phyloP scores from a whole-genome alignment of 257 asterid genomes.

The Solanum lycopersicoides region DNA sequence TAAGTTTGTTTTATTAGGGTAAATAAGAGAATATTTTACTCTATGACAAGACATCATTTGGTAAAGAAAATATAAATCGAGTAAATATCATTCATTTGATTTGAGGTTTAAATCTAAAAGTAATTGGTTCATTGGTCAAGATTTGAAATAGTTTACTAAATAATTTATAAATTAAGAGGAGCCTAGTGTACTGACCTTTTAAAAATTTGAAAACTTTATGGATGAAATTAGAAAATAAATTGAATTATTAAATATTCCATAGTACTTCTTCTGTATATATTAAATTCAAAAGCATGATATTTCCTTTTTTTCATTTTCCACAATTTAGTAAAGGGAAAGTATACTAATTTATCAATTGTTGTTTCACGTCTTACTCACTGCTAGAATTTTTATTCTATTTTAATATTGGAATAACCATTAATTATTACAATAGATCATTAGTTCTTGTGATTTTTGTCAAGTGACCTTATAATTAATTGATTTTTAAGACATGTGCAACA shows the following conservation, averaged over 20 bases:
- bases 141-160: background rate
- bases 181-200: background rate
- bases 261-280: background rate
- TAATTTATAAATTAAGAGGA: background rate
- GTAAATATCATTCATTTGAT: background rate
- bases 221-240: background rate
- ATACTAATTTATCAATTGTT: background rate
- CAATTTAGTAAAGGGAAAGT: background rate
- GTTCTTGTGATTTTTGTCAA: background rate
- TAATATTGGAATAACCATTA: background rate
- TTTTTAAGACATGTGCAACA: background rate
- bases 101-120: background rate
- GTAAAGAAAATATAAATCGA: background rate
- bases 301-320: background rate
- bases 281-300: background rate
- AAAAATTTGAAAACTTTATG: background rate
- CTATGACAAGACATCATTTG: background rate
- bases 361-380: background rate
- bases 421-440: too few relatives aligned
- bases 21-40: background rate
- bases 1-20: background rate
- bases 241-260: background rate
- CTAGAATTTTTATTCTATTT: background rate
- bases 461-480: background rate
- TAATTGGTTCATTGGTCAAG: background rate